phyloP scores from a whole-genome alignment of 768 basidiomycete genomes.

The Tephrocybe rancida region DNA sequence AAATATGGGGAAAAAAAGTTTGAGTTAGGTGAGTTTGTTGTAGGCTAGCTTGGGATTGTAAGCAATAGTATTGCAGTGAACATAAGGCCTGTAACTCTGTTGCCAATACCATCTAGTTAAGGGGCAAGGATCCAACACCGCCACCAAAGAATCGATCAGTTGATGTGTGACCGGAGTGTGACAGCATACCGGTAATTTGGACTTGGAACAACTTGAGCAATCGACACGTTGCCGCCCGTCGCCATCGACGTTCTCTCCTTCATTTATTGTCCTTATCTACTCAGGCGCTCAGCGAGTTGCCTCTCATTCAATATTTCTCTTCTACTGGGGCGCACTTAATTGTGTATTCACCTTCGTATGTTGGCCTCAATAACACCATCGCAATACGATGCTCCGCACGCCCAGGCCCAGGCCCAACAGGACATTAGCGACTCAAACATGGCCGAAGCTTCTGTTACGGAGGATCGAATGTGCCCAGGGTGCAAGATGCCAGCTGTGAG shows the following conservation, averaged over 20 bases:
- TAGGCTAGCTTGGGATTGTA: too few species aligned
- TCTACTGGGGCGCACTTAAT: conserved; percentile 12
- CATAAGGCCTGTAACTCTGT: too few species aligned
- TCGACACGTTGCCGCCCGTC: conserved; percentile 19
- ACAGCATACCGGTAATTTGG: conserved; percentile 9
- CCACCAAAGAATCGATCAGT: conserved; percentile 3
- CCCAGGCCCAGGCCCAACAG: conserved; percentile 34
- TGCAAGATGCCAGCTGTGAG: conserved; percentile 81
- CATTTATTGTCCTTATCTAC: conserved; percentile 16
- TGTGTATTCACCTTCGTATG: conserved; percentile 15
- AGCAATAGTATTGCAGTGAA: too few species aligned
- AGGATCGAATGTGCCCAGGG: conserved; percentile 76
- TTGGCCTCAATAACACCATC: conserved; percentile 29
- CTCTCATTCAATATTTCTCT: conserved; percentile 13
- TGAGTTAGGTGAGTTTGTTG: too few species aligned
- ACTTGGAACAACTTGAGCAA: neutral
- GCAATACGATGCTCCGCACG: conserved; percentile 19
- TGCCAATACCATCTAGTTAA: too few species aligned
- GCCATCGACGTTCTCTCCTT: conserved; percentile 18
- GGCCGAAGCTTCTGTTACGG: conserved; percentile 32
- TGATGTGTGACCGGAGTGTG: conserved; percentile 11
- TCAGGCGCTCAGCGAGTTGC: conserved; percentile 31
- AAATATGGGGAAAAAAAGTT: too few species aligned
- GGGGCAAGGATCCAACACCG: conserved; percentile 5
- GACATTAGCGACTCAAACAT: conserved; percentile 13